These are phyloP conservation scores for Zymoseptoria tritici DNA, from an alignment of 2,329 filamentous ascomycete species.

Conservation along the genomic window DNA sequence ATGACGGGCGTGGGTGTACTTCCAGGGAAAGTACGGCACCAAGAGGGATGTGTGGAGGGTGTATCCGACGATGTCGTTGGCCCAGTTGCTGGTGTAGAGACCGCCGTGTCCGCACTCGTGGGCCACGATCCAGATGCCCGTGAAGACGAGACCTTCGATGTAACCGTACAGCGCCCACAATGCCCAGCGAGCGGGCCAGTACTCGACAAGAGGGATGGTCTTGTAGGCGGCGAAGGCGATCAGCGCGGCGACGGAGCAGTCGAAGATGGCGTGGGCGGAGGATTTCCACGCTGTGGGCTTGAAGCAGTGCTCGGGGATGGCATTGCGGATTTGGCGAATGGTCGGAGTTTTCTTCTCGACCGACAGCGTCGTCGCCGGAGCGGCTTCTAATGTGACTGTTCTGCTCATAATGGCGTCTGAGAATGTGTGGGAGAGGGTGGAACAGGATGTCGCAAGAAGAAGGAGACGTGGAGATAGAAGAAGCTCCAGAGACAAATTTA, in stretches of 20 bases:
- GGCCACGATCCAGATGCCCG: conserved; percentile 62
- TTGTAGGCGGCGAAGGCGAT: conserved; percentile 4
- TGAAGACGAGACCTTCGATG: conserved; percentile 58
- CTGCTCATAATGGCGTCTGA: neutral
- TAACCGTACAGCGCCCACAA: conserved; percentile 47
- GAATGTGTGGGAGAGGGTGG: neutral
- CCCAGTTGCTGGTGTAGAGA: conserved; percentile 49
- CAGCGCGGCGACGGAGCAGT: conserved; percentile 2
- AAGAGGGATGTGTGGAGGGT: conserved; percentile 57
- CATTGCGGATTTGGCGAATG: conserved; percentile 3
- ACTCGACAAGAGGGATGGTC: conserved; percentile 1
- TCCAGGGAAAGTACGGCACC: conserved; percentile 68
- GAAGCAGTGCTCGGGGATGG: conserved; percentile 9
- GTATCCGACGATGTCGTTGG: conserved; percentile 59
- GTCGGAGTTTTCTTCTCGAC: neutral
- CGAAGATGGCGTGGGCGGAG: conserved; percentile 5
- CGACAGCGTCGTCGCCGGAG: neutral
- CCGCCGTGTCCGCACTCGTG: conserved; percentile 66
- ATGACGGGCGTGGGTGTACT: conserved; percentile 62
- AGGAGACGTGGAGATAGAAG: neutral
- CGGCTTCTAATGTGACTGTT: neutral
- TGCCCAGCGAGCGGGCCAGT: conserved; percentile 3
- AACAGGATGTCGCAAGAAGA: neutral
- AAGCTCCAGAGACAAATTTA: neutral
- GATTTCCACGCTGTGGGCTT: conserved; percentile 3